These are phyloP conservation scores for Blastobotrys malaysiensis DNA, from an alignment of 1,139 yeast species.

Conservation along the genomic window DNA sequence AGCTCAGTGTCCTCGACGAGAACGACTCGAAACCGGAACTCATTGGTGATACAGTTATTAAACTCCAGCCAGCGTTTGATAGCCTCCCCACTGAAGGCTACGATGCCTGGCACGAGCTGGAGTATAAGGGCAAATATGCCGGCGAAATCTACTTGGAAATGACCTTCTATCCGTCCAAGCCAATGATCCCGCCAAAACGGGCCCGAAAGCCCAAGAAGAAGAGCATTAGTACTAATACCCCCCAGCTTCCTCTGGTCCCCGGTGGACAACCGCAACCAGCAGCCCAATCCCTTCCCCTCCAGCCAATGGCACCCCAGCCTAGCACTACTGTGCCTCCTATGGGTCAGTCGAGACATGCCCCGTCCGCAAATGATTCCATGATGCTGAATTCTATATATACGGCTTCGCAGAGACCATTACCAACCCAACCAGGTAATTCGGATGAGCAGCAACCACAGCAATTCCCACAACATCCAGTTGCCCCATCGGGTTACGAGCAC, in stretches of 20 bases:
- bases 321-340: neutral
- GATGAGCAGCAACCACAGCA: neutral
- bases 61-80: slow-evolving; percentile 61
- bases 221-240: neutral
- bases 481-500: neutral
- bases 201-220: slow-evolving; percentile 8
- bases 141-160: slow-evolving; percentile 87
- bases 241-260: neutral
- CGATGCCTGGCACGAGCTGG: slow-evolving; percentile 79
- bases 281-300: slow-evolving; percentile 4
- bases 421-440: neutral
- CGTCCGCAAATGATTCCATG: neutral
- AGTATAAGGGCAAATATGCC: slow-evolving; percentile 67
- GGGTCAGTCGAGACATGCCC: neutral
- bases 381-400: neutral
- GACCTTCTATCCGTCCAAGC: slow-evolving; percentile 68
- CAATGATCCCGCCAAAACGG: slow-evolving; percentile 24
- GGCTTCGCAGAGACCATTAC: slow-evolving; percentile 4
- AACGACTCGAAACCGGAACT: slow-evolving; percentile 81
- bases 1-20: slow-evolving; percentile 78
- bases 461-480: neutral
- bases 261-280: neutral
- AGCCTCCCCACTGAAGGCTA: slow-evolving; percentile 66
- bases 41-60: slow-evolving; percentile 77
- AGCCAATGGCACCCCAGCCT: slow-evolving; percentile 9